Percentiles rank a stretch among this genome's conserved stretches.
phyloP scores from a whole-genome alignment of 2,329 filamentous ascomycete genomes.

The Camillea tinctor region DNA sequence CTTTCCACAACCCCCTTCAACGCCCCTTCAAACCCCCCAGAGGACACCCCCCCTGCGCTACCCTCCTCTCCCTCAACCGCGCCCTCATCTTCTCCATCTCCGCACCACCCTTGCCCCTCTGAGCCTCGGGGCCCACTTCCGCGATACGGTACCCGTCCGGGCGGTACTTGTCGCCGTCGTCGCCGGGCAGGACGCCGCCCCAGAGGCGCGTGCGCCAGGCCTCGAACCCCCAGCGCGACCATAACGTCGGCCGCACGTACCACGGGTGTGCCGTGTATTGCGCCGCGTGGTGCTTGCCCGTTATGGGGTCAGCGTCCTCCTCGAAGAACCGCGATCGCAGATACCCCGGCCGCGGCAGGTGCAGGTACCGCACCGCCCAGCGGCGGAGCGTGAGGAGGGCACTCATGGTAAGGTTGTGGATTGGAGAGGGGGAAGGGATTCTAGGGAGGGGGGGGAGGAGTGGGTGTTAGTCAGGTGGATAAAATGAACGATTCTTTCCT shows the following conservation, averaged over 20 bases:
- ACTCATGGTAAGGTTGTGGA: slow-evolving; percentile 35
- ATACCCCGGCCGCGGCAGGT: slow-evolving; percentile 46
- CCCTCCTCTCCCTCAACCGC: slow-evolving; percentile 1
- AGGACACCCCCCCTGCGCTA: background rate
- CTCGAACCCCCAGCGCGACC: slow-evolving; percentile 46
- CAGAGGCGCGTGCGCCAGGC: slow-evolving; percentile 44
- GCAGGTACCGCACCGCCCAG: slow-evolving; percentile 46
- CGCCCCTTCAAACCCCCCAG: background rate
- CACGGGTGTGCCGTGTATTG: slow-evolving; percentile 50
- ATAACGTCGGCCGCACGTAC: slow-evolving; percentile 49
- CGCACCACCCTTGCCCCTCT: slow-evolving; percentile 4
- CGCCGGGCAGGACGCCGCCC: slow-evolving; percentile 47
- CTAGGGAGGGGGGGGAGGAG: slow-evolving; percentile 27
- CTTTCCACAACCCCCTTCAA: background rate
- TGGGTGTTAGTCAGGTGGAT: no score
- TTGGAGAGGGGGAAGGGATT: slow-evolving; percentile 38
- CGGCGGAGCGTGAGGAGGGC: slow-evolving; percentile 41
- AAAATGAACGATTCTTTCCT: no score
- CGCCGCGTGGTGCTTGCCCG: slow-evolving; percentile 40
- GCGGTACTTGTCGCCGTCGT: slow-evolving; percentile 42
- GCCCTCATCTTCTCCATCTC: slow-evolving; percentile 12
- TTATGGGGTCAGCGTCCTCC: slow-evolving; percentile 40
- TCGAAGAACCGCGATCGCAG: slow-evolving; percentile 34
- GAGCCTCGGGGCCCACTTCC: slow-evolving; percentile 6
- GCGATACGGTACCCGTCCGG: slow-evolving; percentile 13